Conservation (phyloP, 176 grass and related monocot species). For the Carex parvula region DNA sequence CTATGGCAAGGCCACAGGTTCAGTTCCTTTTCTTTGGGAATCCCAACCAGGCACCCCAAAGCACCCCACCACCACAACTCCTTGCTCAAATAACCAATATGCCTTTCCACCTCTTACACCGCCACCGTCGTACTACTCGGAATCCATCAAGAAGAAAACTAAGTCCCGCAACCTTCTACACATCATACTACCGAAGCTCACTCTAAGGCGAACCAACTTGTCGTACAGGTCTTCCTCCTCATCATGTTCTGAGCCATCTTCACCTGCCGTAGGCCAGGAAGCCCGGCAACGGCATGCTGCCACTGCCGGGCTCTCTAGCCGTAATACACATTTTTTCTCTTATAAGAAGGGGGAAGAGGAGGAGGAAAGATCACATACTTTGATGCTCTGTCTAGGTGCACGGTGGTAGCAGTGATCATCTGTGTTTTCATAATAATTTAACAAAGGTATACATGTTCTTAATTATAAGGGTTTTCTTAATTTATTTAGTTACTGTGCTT, state of each 20-base stretch:
- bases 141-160: slow-evolving; percentile 20
- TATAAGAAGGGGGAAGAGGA: neutral
- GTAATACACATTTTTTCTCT: slow-evolving; percentile 16
- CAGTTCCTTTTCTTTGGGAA: slow-evolving; percentile 83
- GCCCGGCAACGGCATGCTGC: neutral
- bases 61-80: slow-evolving; percentile 21
- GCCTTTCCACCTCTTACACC: slow-evolving; percentile 54
- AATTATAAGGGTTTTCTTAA: neutral
- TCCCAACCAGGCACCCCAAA: slow-evolving; percentile 88
- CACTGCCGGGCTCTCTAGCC: neutral
- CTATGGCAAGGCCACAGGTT: slow-evolving; percentile 63
- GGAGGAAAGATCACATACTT: neutral
- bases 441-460: slow-evolving; percentile 14
- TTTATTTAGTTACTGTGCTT: neutral
- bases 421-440: neutral
- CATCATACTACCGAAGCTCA: slow-evolving; percentile 50
- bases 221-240: slow-evolving; percentile 34
- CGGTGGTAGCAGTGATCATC: neutral
- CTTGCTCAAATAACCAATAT: neutral
- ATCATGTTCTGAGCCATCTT: slow-evolving; percentile 29
- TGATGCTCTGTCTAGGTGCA: slow-evolving; percentile 3
- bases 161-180: slow-evolving; percentile 38
- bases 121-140: slow-evolving; percentile 50
- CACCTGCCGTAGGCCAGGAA: slow-evolving; percentile 1
- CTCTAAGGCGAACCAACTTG: slow-evolving; percentile 4